Evolutionary conservation across 2,329 filamentous ascomycete species (phyloP).

Genomic region (Lachnellula subtilissima): DNA sequence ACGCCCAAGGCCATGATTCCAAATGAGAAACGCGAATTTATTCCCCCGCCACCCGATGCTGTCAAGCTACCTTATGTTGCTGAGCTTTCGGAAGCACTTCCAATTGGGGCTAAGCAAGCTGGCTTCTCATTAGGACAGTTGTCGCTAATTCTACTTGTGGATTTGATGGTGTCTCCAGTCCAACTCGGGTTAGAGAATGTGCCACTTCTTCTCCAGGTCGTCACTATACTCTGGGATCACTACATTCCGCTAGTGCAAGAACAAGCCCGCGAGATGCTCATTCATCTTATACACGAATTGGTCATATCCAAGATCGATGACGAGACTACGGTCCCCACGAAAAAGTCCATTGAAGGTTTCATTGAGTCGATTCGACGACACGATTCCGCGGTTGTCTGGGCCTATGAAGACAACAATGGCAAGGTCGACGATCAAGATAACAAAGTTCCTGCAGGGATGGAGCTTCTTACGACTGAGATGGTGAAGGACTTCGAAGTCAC

Average conservation of each 20-base stretch:
- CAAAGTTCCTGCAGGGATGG: slow-evolving; percentile 85
- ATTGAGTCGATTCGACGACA: slow-evolving; percentile 83
- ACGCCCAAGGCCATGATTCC: slow-evolving; percentile 96
- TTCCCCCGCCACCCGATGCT: slow-evolving; percentile 68
- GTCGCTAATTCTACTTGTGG: slow-evolving; percentile 87
- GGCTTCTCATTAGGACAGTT: slow-evolving; percentile 91
- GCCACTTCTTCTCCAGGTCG: slow-evolving; percentile 81
- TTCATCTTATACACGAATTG: slow-evolving; percentile 93
- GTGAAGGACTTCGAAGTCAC: slow-evolving; percentile 79
- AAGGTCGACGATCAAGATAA: slow-evolving; percentile 68
- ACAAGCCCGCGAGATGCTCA: slow-evolving; percentile 94
- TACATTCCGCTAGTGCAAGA: slow-evolving; percentile 94
- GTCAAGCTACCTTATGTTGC: slow-evolving; percentile 81
- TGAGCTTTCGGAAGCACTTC: slow-evolving; percentile 72
- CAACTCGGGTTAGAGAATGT: slow-evolving; percentile 74
- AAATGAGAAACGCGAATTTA: slow-evolving; percentile 69
- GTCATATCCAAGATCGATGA: slow-evolving; percentile 77
- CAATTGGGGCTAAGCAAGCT: slow-evolving; percentile 84
- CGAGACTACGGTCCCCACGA: slow-evolving; percentile 54
- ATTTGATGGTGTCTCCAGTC: slow-evolving; percentile 90
- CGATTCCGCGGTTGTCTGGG: slow-evolving; percentile 82
- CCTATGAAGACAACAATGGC: slow-evolving; percentile 87
- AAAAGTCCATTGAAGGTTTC: slow-evolving; percentile 76
- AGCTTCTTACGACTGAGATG: slow-evolving; percentile 73
- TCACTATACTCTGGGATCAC: slow-evolving; percentile 94